Evolutionary conservation across 139 green algal species (phyloP).

Genomic region (Chlorella sp.): DNA sequence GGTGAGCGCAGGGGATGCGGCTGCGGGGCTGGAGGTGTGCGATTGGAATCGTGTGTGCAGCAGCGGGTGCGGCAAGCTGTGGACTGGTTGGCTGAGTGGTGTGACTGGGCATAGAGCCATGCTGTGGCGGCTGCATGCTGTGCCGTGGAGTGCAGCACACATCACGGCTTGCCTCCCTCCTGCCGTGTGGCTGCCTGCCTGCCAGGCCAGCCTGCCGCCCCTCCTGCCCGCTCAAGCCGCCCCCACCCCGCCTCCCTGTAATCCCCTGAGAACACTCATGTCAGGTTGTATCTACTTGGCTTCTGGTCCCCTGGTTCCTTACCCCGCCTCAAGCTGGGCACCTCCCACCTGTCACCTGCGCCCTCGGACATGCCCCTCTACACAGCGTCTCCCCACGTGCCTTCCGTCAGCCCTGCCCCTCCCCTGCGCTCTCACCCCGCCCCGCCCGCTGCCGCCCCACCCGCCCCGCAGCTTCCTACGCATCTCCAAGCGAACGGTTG

Average conservation of each 20-base stretch:
- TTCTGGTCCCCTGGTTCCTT: too few relatives aligned
- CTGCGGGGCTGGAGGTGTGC: background rate
- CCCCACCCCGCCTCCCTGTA: too few relatives aligned
- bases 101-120: background rate
- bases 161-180: too few relatives aligned
- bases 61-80: background rate
- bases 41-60: background rate
- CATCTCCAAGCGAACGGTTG: constrained; percentile 39
- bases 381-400: background rate
- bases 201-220: too few relatives aligned
- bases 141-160: too few relatives aligned
- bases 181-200: too few relatives aligned
- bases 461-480: constrained; percentile 35
- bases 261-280: too few relatives aligned
- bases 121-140: too few relatives aligned
- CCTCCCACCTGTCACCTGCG: background rate
- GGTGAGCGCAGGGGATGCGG: background rate
- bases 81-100: background rate
- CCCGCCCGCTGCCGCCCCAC: background rate
- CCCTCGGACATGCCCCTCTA: background rate
- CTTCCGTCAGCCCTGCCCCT: background rate
- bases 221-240: too few relatives aligned
- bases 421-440: background rate
- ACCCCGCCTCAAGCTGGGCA: too few relatives aligned
- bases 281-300: too few relatives aligned